Percentiles rank a stretch among this genome's conserved stretches.
Evolutionary conservation across 495 filamentous ascomycete genomes (phyloP).

Genomic region (Penicillium simplicissimum): DNA sequence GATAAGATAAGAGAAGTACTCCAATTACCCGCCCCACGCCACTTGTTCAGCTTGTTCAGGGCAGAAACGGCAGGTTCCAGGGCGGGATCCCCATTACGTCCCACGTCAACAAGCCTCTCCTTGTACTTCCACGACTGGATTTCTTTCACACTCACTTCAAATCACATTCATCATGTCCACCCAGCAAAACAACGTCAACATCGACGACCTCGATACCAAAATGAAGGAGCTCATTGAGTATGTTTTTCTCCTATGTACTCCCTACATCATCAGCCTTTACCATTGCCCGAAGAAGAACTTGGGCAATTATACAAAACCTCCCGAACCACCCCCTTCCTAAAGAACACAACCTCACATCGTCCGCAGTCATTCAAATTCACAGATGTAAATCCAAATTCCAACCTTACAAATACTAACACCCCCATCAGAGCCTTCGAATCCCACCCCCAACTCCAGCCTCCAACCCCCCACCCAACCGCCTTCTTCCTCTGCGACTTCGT

Average conservation of each 20-base stretch:
- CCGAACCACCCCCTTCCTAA: too few species aligned
- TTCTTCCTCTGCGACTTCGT: conserved; percentile 40
- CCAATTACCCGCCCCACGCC: too few species aligned
- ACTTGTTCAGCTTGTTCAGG: neutral
- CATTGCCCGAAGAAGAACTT: neutral
- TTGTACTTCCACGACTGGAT: neutral
- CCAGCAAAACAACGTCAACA: conserved; percentile 10
- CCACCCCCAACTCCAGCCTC: conserved; percentile 34
- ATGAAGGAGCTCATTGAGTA: conserved; percentile 36
- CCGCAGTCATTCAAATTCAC: neutral
- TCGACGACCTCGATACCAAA: conserved; percentile 21
- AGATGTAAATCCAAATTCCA: neutral
- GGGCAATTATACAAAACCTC: neutral
- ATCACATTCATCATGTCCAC: conserved; percentile 7
- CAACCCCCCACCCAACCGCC: conserved; percentile 32
- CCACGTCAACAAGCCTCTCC: conserved; percentile 17
- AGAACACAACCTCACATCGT: neutral
- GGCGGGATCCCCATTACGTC: conserved; percentile 10
- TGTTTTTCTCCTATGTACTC: conserved; percentile 1
- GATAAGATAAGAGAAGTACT: conserved; percentile 24
- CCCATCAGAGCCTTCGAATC: conserved; percentile 30
- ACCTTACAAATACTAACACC: neutral
- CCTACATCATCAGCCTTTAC: neutral
- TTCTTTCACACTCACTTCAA: neutral
- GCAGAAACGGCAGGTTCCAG: neutral